phyloP scores from a whole-genome alignment of 257 asterid species.

The Capsicum chinense region DNA sequence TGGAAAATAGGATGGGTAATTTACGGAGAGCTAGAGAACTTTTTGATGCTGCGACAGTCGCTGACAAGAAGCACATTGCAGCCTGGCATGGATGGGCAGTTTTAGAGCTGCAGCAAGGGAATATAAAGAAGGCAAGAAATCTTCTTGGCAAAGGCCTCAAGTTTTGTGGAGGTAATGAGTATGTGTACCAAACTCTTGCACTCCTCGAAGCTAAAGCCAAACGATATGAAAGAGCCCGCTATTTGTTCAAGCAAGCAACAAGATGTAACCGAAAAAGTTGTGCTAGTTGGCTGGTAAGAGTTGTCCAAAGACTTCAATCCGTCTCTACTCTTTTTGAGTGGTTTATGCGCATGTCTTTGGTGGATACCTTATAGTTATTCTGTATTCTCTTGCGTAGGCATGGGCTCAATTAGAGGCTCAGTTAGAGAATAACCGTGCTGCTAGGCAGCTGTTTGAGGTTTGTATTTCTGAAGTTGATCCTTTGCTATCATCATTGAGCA shows the following conservation, averaged over 20 bases:
- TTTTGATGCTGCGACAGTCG: conserved; percentile 96
- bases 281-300: conserved; percentile 98
- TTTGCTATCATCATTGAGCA: not conserved
- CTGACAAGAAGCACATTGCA: conserved; percentile 87
- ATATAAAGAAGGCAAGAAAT: conserved; percentile 76
- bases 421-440: conserved; percentile 64
- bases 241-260: conserved; percentile 88
- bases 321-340: not conserved
- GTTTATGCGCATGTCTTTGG: not conserved
- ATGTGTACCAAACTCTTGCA: conserved; percentile 90
- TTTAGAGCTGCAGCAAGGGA: conserved; percentile 84
- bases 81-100: conserved; percentile 99
- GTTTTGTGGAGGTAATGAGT: conserved; percentile 90
- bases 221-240: conserved; percentile 80
- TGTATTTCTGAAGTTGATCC: conserved; percentile 9
- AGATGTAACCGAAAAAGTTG: conserved; percentile 90
- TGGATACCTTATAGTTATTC: not conserved
- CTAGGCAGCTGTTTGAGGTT: conserved; percentile 84
- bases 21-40: conserved; percentile 78
- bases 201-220: conserved; percentile 85
- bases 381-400: conserved; percentile 53
- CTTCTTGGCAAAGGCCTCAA: conserved; percentile 93
- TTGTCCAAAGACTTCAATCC: not conserved
- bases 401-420: conserved; percentile 99
- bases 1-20: conserved; percentile 88